Conservation (phyloP, 805 yeast genomes). For the Zygosaccharomyces siamensis region DNA sequence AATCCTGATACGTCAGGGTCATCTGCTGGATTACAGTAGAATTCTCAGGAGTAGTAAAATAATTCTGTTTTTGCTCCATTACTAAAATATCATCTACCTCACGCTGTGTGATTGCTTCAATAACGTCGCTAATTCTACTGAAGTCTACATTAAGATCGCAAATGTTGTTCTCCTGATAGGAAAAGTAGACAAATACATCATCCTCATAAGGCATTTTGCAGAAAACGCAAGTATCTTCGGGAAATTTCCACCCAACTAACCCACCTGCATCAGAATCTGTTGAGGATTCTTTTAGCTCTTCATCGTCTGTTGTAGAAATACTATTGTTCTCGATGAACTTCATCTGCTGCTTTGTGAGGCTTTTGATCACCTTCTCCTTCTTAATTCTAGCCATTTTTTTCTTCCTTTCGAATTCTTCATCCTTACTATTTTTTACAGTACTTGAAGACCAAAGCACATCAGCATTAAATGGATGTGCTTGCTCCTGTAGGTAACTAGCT, state of each 20-base stretch:
- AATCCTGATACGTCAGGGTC: constrained; percentile 40
- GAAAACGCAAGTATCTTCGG: constrained; percentile 31
- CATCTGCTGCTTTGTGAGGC: constrained; percentile 73
- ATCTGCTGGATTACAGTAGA: not conserved
- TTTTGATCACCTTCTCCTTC: constrained; percentile 66
- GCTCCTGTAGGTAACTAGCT: constrained; percentile 33
- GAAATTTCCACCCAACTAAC: constrained; percentile 16
- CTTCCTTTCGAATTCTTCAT: constrained; percentile 51
- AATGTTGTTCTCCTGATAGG: constrained; percentile 29
- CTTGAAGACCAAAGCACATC: constrained; percentile 26
- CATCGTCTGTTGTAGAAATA: constrained; percentile 24
- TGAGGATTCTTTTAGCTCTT: constrained; percentile 13
- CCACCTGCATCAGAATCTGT: constrained; percentile 3
- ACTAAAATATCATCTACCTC: not conserved
- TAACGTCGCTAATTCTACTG: constrained; percentile 30
- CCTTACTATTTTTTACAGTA: constrained; percentile 22
- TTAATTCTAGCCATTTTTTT: constrained; percentile 66
- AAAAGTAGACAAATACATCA: constrained; percentile 29
- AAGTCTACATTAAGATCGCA: constrained; percentile 23
- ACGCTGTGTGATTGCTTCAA: constrained; percentile 3
- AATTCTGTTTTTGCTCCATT: not conserved
- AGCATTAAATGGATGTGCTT: constrained; percentile 36
- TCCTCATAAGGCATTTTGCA: constrained; percentile 32
- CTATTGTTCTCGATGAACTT: constrained; percentile 58
- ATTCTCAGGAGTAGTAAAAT: not conserved